phyloP scores from a whole-genome alignment of 2,329 filamentous ascomycete species.

The Penicillium aurantiogriseum region DNA sequence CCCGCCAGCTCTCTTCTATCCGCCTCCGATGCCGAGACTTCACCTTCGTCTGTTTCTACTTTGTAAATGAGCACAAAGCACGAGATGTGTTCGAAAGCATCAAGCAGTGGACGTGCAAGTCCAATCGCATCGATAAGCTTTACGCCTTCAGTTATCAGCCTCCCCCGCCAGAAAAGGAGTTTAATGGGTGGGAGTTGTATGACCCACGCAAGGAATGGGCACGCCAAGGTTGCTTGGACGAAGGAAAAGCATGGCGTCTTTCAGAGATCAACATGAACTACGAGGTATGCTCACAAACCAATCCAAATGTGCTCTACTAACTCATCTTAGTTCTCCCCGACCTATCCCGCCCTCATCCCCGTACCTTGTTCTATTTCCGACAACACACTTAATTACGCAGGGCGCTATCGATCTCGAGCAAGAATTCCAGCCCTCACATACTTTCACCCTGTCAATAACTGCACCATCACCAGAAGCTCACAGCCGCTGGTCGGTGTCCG shows the following conservation, averaged over 20 bases:
- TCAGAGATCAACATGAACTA: conserved; percentile 89
- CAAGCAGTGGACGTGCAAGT: conserved; percentile 72
- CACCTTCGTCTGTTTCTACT: conserved; percentile 88
- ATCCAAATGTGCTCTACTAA: conserved; percentile 23
- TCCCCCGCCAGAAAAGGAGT: conserved; percentile 66
- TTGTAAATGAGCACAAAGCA: conserved; percentile 69
- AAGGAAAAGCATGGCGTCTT: conserved; percentile 82
- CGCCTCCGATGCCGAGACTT: conserved; percentile 91
- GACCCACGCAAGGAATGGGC: conserved; percentile 81
- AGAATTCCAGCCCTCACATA: conserved; percentile 90
- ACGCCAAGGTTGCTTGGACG: conserved; percentile 81
- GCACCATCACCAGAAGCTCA: conserved; percentile 90
- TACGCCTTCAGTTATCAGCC: conserved; percentile 87
- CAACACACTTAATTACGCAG: conserved; percentile 91
- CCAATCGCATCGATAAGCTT: conserved; percentile 81
- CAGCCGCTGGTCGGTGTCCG: conserved; percentile 86
- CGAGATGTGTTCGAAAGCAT: conserved; percentile 87
- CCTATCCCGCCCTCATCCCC: conserved; percentile 80
- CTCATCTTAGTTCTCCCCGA: conserved; percentile 69
- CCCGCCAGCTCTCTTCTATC: conserved; percentile 74
- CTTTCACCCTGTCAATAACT: conserved; percentile 94
- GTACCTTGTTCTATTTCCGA: conserved; percentile 93
- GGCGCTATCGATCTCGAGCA: conserved; percentile 80
- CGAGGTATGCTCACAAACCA: conserved; percentile 44
- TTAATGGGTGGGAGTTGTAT: conserved; percentile 82